Evolutionary conservation across 1,284 basidiomycete species (phyloP).

Genomic region (Ustilago bromivora): DNA sequence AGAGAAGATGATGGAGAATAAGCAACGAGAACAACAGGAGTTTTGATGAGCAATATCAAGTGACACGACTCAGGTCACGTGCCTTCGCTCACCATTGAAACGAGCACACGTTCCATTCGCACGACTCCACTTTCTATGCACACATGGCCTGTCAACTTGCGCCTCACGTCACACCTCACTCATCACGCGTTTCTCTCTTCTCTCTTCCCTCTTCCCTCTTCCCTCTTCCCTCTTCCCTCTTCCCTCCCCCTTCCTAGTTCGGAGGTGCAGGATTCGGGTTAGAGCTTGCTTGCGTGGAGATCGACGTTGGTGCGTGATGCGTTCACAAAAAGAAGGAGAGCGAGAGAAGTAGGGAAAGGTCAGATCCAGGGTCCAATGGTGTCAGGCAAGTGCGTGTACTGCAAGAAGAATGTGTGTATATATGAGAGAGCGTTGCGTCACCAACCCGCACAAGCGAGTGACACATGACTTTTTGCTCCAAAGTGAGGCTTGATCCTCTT

Average conservation of each 20-base stretch:
- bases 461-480: not conserved
- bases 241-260: too few species aligned
- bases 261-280: not conserved
- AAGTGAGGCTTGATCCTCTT: not conserved
- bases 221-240: not conserved
- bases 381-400: not conserved
- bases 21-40: too few species aligned
- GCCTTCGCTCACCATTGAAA: too few species aligned
- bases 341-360: not conserved
- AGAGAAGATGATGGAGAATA: too few species aligned
- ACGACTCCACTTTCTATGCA: not conserved
- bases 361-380: slow-evolving; percentile 8
- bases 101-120: too few species aligned
- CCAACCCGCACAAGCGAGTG: not conserved
- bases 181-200: slow-evolving; percentile 10
- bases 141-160: slow-evolving; percentile 17
- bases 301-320: not conserved
- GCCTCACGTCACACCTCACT: slow-evolving; percentile 19
- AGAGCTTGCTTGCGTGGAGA: not conserved
- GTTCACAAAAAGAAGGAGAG: not conserved
- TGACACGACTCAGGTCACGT: too few species aligned
- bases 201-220: not conserved
- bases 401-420: not conserved
- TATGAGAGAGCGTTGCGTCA: slow-evolving; percentile 16
- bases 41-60: too few species aligned